Conservation (phyloP, 2,329 filamentous ascomycete species). For the Samsoniella hepiali region DNA sequence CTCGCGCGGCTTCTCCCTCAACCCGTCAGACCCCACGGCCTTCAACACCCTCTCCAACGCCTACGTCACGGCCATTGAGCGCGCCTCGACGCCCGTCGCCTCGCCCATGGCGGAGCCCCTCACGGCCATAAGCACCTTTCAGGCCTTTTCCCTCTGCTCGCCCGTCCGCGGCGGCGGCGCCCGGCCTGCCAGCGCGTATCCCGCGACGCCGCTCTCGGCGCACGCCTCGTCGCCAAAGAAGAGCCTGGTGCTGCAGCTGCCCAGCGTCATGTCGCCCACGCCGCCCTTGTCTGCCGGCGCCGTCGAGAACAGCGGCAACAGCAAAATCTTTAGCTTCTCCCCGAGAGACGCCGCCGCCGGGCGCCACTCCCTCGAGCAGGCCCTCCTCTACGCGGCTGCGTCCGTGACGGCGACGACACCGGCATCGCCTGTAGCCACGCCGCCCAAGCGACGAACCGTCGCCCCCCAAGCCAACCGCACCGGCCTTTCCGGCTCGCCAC, state of each 20-base stretch:
- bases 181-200: slow-evolving; percentile 23
- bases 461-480: slow-evolving; percentile 15
- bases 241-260: slow-evolving; percentile 45
- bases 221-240: slow-evolving; percentile 48
- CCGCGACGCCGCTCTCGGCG: slow-evolving; percentile 47
- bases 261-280: slow-evolving; percentile 58
- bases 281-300: slow-evolving; percentile 55
- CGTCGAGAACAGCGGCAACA: slow-evolving; percentile 38
- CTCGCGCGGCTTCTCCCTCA: slow-evolving; percentile 34
- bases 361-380: slow-evolving; percentile 2
- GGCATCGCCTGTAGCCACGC: background rate
- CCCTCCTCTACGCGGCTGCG: slow-evolving; percentile 4
- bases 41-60: slow-evolving; percentile 66
- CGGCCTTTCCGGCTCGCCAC: slow-evolving; percentile 24
- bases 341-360: slow-evolving; percentile 31
- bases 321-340: slow-evolving; percentile 47
- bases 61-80: slow-evolving; percentile 61
- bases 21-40: slow-evolving; percentile 58
- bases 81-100: slow-evolving; percentile 32
- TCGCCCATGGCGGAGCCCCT: slow-evolving; percentile 47
- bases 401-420: background rate
- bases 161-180: slow-evolving; percentile 29
- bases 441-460: background rate
- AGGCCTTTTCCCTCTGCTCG: slow-evolving; percentile 31
- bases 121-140: slow-evolving; percentile 46